phyloP scores from a whole-genome alignment of 2,329 filamentous ascomycete genomes.

The Phialophora macrospora region DNA sequence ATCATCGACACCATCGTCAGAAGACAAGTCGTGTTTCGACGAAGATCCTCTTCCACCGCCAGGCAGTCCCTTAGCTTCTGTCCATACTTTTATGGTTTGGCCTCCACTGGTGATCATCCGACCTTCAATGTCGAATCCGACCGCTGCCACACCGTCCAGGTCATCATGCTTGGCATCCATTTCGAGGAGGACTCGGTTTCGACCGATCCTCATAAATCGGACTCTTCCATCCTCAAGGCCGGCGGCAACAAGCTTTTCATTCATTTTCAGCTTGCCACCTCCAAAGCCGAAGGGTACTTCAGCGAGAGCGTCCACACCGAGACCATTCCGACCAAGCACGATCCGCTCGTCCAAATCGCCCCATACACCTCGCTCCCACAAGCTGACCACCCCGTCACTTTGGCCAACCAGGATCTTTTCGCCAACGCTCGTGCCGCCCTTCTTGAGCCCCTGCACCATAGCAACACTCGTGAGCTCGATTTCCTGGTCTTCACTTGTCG shows the following conservation, averaged over 20 bases:
- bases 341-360: slow-evolving; percentile 93
- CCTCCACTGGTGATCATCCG: slow-evolving; percentile 91
- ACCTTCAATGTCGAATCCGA: slow-evolving; percentile 83
- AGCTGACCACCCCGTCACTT: slow-evolving; percentile 78
- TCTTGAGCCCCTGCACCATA: slow-evolving; percentile 76
- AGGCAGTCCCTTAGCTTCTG: slow-evolving; percentile 64
- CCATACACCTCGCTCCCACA: slow-evolving; percentile 95
- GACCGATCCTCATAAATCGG: slow-evolving; percentile 74
- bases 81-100: slow-evolving; percentile 86
- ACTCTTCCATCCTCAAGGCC: slow-evolving; percentile 82
- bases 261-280: slow-evolving; percentile 67
- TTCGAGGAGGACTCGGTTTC: slow-evolving; percentile 71
- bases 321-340: slow-evolving; percentile 73
- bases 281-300: slow-evolving; percentile 73
- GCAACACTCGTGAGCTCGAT: slow-evolving; percentile 85
- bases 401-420: slow-evolving; percentile 78
- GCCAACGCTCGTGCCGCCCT: slow-evolving; percentile 69
- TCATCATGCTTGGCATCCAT: slow-evolving; percentile 74
- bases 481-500: slow-evolving; percentile 91
- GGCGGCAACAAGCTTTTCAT: slow-evolving; percentile 62
- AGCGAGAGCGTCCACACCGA: slow-evolving; percentile 79
- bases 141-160: slow-evolving; percentile 78
- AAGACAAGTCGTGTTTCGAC: slow-evolving; percentile 45
- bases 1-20: slow-evolving; percentile 56
- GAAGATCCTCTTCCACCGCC: slow-evolving; percentile 43